Evolutionary conservation across 2,329 filamentous ascomycete genomes (phyloP).

Genomic region (Penicillium sp.): DNA sequence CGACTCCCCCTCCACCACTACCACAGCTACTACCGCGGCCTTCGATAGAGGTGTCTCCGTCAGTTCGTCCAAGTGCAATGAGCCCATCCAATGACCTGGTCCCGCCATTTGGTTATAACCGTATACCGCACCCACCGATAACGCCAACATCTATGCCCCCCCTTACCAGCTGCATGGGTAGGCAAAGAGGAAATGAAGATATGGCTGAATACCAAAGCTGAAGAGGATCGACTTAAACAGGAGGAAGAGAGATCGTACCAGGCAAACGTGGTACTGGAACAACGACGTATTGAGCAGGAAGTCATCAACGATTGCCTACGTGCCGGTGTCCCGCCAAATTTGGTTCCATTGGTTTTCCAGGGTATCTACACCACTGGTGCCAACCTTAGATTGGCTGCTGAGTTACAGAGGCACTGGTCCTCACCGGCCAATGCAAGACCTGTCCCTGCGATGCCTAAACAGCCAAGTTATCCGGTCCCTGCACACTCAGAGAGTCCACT

Average conservation of each 20-base stretch:
- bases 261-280: slow-evolving; percentile 67
- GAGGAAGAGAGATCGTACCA: slow-evolving; percentile 68
- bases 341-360: slow-evolving; percentile 70
- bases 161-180: slow-evolving; percentile 41
- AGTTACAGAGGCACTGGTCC: neutral
- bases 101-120: slow-evolving; percentile 34
- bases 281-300: slow-evolving; percentile 69
- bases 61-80: neutral
- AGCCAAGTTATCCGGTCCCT: neutral
- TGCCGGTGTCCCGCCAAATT: slow-evolving; percentile 69
- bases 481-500: neutral
- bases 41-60: neutral
- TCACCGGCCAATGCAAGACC: neutral
- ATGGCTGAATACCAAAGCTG: slow-evolving; percentile 69
- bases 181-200: slow-evolving; percentile 68
- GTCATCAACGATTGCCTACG: slow-evolving; percentile 68
- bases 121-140: slow-evolving; percentile 28
- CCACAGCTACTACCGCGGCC: neutral
- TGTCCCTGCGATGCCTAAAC: neutral
- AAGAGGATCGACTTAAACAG: slow-evolving; percentile 64
- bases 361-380: neutral
- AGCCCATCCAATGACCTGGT: neutral
- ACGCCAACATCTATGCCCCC: slow-evolving; percentile 20
- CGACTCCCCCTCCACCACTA: neutral
- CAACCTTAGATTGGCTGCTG: neutral